Percentiles rank a stretch among this genome's conserved stretches.
phyloP scores from a whole-genome alignment of 2,329 filamentous ascomycete species.

The Colletotrichum somersetense region DNA sequence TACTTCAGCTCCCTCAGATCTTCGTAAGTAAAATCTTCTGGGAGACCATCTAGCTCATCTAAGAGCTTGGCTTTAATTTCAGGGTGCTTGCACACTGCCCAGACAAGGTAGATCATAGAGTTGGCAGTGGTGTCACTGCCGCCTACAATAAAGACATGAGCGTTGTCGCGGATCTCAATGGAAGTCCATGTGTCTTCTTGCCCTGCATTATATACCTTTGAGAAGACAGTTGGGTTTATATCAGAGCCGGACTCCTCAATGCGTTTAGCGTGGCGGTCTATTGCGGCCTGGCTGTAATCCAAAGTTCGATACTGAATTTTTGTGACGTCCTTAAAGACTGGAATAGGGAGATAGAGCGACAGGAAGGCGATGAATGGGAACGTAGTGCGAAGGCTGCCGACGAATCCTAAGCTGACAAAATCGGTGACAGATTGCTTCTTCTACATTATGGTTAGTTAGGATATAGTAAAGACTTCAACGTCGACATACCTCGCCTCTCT shows the following conservation, averaged over 20 bases:
- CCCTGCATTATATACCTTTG: conserved; percentile 32
- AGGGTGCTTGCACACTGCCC: conserved; percentile 52
- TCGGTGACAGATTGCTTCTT: conserved; percentile 35
- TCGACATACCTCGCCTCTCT: conserved; percentile 49
- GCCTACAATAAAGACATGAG: conserved; percentile 58
- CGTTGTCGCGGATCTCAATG: conserved; percentile 38
- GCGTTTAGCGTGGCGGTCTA: conserved; percentile 33
- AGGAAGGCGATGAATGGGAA: conserved; percentile 22
- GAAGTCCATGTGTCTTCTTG: conserved; percentile 26
- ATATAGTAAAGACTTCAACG: accelerated
- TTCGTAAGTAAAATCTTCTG: conserved; percentile 47
- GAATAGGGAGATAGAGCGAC: conserved; percentile 29
- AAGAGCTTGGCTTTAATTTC: conserved; percentile 50
- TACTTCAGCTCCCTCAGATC: conserved; percentile 55
- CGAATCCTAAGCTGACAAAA: conserved; percentile 34
- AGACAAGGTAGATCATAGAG: conserved; percentile 63
- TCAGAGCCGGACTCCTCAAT: conserved; percentile 21
- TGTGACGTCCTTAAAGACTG: conserved; percentile 28
- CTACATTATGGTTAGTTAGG: background rate
- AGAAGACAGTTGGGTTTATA: conserved; percentile 30
- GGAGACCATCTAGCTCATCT: conserved; percentile 44
- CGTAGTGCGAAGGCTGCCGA: conserved; percentile 31
- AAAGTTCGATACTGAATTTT: conserved; percentile 28
- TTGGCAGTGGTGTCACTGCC: conserved; percentile 66
- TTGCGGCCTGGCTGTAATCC: conserved; percentile 29